Evolutionary conservation across 2,329 filamentous ascomycete species (phyloP), one percentile per base, ranked within the genome.

Genomic region (Fusarium phyllophilum): DNA sequence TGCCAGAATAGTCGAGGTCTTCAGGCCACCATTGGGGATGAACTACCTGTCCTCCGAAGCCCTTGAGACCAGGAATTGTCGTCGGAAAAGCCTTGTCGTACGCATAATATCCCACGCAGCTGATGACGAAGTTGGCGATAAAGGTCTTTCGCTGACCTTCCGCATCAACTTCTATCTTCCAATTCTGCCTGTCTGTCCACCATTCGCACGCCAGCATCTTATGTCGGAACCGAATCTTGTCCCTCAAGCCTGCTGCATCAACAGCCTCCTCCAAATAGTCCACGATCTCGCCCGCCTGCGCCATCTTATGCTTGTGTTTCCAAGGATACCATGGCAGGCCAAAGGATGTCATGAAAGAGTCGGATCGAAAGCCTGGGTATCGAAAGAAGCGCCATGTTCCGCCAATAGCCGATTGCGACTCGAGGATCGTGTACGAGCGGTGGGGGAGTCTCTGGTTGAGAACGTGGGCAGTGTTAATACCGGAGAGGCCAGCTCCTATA

Each of bases 351-450:
- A 92, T 86, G 75, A 88, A 85, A 3, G 89, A 91, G 78, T 93
- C 91, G 45, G 89, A 92, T 42, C 91, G 89, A 66, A 95, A 89
- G 42, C 93, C 92, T 0, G 93, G 93, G 78, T 94, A 95, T 49
- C 88, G 89, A 85, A 94, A 96, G 62, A 94, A 88, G 75, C 89
- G 89, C 93, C 93, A 96, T 20, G 93, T 96, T 34, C 93, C 93
- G 18, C 93, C 93, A 14, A 95, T 84, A 46, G 87, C 84, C 63
- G 87, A 82, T 61, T 92, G 89, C 8, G 86, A 87, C 80, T 96
- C 93, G 48, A 96, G 87, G 52, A 96, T 88, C 49, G 88, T 85
- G 77, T 91, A 94, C 41, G 83, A 86, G 48, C 80, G 78, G 63
- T 87, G 81, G 1, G 93, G 92, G 11, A 91, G 82, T 65, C 86